Conservation (phyloP, 148 eudicot species). For the Dianthus caryophyllus region DNA sequence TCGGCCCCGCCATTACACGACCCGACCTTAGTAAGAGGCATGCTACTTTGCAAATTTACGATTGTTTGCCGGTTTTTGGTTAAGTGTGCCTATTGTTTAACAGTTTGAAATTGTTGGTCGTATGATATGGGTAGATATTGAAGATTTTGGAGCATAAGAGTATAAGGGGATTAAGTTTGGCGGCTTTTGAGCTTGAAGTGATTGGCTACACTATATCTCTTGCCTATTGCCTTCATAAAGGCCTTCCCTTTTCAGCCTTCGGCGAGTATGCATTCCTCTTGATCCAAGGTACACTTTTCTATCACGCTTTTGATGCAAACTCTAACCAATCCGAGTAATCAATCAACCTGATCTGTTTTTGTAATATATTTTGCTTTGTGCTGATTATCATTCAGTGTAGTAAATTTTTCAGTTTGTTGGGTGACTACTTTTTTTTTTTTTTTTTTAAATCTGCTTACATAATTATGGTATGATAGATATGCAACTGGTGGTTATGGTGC, state of each 20-base stretch:
- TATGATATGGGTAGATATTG: conserved; percentile 49
- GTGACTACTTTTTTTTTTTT: neutral
- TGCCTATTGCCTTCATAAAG: conserved; percentile 94
- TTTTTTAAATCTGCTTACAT: neutral
- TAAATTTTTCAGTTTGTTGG: neutral
- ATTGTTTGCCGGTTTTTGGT: neutral
- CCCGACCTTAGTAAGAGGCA: no score
- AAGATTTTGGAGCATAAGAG: conserved; percentile 72
- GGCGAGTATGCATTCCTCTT: conserved; percentile 88
- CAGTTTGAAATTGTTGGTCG: neutral
- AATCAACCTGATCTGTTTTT: neutral
- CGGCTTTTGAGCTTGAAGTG: conserved; percentile 87
- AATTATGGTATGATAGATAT: neutral
- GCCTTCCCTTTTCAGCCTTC: conserved; percentile 92
- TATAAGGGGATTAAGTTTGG: conserved; percentile 75
- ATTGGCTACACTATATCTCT: conserved; percentile 91
- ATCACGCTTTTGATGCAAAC: neutral
- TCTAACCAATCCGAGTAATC: neutral
- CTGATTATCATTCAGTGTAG: neutral
- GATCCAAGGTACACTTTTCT: conserved; percentile 58
- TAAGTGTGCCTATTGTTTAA: neutral
- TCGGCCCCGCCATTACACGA: no score
- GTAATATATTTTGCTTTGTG: neutral
- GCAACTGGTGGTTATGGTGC: neutral
- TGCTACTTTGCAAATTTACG: no score